Evolutionary conservation across 768 basidiomycete species (phyloP), one percentile per base, ranked within the genome.

Genomic region (Tulasnella sp.): DNA sequence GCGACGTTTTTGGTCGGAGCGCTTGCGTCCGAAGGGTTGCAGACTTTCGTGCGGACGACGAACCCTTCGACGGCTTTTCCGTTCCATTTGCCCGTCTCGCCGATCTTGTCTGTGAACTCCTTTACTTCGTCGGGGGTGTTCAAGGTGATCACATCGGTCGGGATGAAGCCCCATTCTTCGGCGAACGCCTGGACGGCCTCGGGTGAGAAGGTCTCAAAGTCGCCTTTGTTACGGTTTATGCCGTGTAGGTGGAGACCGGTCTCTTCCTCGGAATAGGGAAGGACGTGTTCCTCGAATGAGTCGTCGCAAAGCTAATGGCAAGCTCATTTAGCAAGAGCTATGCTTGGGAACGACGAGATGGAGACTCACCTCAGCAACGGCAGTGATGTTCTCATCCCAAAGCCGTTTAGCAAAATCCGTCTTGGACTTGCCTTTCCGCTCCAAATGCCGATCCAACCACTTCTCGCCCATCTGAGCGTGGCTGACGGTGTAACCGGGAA

Each of bases 241-340:
- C 96, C 96, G 81, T 98, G 97, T 0, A 98, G 85, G 77, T 98
- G 94, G 0, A 98, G 86, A 3, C 95, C 96, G 0, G 94, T 92
- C 73, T 87, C 87, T 22, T 96, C 89, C 3, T 87, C 84, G 0
- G 92, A 82, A 77, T 94, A 96, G 0, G 87, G 82, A 0, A 99
- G 85, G 70, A 98, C 96, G 77, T 99, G 97, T 78, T 98, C 96
- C 77, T 99, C 96, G 79, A 98, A 98, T 0, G 85, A 86, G 80
- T 99, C 97, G 77, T 99, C 97, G 78, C 97, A 99, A 6, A 99
- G 88, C 95, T 98, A 76, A n/a, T n/a, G n/a, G n/a, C n/a, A 5
- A 36, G 44, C 22, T 29, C 1, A 2, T 59, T 14, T n/a, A n/a
- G 32, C 11, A 8, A n/a, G 32, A n/a, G 11, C 11, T n/a, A 12